Conservation (phyloP, 1,139 yeast genomes). For the Geotrichum aggregatum region DNA sequence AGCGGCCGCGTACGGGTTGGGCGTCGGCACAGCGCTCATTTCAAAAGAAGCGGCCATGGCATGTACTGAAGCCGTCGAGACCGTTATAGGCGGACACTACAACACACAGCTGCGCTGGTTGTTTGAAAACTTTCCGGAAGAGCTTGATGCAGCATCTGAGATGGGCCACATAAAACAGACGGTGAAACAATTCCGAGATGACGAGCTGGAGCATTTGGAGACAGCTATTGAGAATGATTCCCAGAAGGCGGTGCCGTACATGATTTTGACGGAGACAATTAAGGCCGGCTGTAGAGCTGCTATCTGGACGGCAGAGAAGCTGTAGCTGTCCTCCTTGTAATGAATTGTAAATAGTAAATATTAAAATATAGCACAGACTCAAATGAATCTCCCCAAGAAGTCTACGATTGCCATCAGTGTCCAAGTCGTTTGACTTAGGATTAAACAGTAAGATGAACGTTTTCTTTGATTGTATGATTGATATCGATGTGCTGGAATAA, state of each 20-base stretch:
- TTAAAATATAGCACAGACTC: no score
- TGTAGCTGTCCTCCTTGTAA: conserved; percentile 37
- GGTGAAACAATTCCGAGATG: conserved; percentile 81
- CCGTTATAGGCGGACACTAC: conserved; percentile 95
- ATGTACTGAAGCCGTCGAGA: conserved; percentile 97
- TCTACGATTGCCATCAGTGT: no score
- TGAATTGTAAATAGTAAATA: not conserved
- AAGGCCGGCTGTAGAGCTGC: conserved; percentile 80
- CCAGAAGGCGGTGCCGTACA: conserved; percentile 87
- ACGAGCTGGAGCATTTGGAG: conserved; percentile 90
- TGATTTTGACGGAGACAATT: conserved; percentile 80
- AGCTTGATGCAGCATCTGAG: conserved; percentile 51
- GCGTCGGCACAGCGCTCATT: conserved; percentile 77
- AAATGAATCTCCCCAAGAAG: no score
- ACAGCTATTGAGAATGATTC: conserved; percentile 93
- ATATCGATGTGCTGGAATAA: not conserved
- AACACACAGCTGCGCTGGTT: conserved; percentile 81
- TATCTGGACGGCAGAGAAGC: conserved; percentile 86
- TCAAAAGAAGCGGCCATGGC: conserved; percentile 99
- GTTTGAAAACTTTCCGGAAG: conserved; percentile 39
- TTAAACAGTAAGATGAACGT: no score
- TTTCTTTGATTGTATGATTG: not conserved
- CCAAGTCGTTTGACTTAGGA: no score
- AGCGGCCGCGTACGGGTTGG: conserved; percentile 81
- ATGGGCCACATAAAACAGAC: conserved; percentile 54